A percentile compares a stretch with the other conserved stretches of the same genome.
Evolutionary conservation across 805 yeast genomes (phyloP).

Genomic region (Candida arabinofermentans): DNA sequence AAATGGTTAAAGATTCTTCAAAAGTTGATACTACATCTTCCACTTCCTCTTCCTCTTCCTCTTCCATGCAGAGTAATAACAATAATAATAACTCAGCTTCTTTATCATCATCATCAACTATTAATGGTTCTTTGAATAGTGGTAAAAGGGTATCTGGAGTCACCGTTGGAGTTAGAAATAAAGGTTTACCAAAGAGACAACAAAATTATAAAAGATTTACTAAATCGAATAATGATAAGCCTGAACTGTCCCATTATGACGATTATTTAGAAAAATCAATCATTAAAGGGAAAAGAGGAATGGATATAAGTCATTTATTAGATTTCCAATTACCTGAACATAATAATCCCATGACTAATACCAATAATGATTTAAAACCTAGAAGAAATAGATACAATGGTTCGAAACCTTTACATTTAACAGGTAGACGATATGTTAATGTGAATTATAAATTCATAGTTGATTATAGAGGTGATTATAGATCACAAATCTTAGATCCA

Average conservation of each 20-base stretch:
- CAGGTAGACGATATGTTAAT: slow-evolving; percentile 70
- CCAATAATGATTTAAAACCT: slow-evolving; percentile 7
- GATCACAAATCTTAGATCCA: slow-evolving; percentile 64
- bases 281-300: slow-evolving; percentile 25
- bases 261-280: slow-evolving; percentile 19
- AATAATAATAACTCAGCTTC: not conserved
- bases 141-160: slow-evolving; percentile 3
- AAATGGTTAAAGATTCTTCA: not conserved
- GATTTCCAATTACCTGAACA: slow-evolving; percentile 49
- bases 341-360: slow-evolving; percentile 19
- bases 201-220: not conserved
- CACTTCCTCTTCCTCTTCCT: not conserved
- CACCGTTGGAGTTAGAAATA: slow-evolving; percentile 1
- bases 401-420: slow-evolving; percentile 39
- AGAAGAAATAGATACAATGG: slow-evolving; percentile 24
- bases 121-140: not conserved
- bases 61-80: not conserved
- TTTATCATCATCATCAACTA: not conserved
- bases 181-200: slow-evolving; percentile 1
- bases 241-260: slow-evolving; percentile 12
- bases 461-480: slow-evolving; percentile 54
- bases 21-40: not conserved
- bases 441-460: slow-evolving; percentile 82
- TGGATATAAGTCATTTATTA: slow-evolving; percentile 57
- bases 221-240: slow-evolving; percentile 38